Base-by-base conservation (phyloP, 768 basidiomycete species). In the Rickenella mellea region DNA sequence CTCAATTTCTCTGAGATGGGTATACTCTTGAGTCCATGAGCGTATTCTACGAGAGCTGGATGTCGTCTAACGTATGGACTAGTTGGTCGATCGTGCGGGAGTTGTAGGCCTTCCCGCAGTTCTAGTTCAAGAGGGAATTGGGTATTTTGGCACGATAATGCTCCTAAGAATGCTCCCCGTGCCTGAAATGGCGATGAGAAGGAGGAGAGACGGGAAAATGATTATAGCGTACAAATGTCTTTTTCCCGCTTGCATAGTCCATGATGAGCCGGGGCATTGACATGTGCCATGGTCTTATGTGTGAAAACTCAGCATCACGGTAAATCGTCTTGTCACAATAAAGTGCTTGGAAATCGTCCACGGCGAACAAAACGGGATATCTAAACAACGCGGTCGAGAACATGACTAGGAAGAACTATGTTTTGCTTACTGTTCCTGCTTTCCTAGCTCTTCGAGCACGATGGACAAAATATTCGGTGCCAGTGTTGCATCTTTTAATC, bases 341-440 rank as follows among this genome's bases (percentile, higher is more conserved):
- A 20, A 96, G 59, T 0, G 87, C 71, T 57, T 94, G 92, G 57
- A 88, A 78, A 51, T 94, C 91, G 49, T 96, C 92, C 1, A 93
- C 67, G 0, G 90, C 91, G 24, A 93, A 63, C 5, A 96, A 56
- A 2, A 94, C 83, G 0, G 89, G 89, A 52, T 69, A 65, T 32
- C 88, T 91, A 45, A 8, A 41, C 17, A 39, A 39, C 32, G n/a
- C 20, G 28, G 25, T 7, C 22, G 17, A 29, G 22, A 24, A 9
- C 12, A 5, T 26, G 17, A 14, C 11, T 30, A 22, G 29, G 11
- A 12, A 33, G 8, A 14, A 27, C 5, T 33, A 25, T 21, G 19
- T n/a, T 9, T 24, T 20, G 8, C 76, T 50, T 42, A 91, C 83
- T 69, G 55, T 1, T 66, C 76, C 54, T 93, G 90, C 30, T 54